Evolutionary conservation across 805 yeast genomes (phyloP), one percentile per base, ranked within the genome.

Genomic region (Suhomyces sp.): DNA sequence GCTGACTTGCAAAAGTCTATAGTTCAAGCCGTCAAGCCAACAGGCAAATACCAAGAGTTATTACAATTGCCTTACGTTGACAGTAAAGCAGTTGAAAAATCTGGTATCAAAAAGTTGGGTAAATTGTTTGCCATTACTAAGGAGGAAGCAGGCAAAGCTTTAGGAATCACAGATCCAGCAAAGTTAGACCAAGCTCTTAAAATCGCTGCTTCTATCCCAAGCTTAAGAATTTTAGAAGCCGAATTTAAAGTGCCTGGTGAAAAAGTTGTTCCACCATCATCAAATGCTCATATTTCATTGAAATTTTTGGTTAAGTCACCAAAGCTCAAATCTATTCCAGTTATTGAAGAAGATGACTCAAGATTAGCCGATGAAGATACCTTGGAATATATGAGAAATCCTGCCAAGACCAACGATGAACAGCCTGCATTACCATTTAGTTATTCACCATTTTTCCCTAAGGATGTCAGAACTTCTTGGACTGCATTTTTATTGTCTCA

Each of bases 211-310:
- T 65, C 72, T 20, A 76, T 88, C 21, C 96, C 97, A 27, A 60
- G 69, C 29, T 59, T 90, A 32, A 77, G 82, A 50, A 65, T 88
- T 11, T 45, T 88, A 19, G 76, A 75, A 33, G 81, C 95, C 27
- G 77, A 76, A 39, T 88, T 88, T 63, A 72, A 74, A 43, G 96
- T 91, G 27, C 91, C 96, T 3, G 98, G 98, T 21, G 97, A 90
- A 65, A 55, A 61, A 11, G 66, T 66, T 19, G 79, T 85, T 19
- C 83, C 96, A 18, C 71, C 74, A 17, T 36, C 46, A 32, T 77
- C 97, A 2, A 74, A 75, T 31, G 79, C 87, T 6, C 90, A 87
- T 59, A 65, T 95, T 40, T 79, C 78, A 19, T 46, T 93, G 16
- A 88, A 90, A 59, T 82, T 84, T 39, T 58, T 86, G 28, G 77